Percentiles rank a stretch among this genome's conserved stretches.
Evolutionary conservation across 495 filamentous ascomycete genomes (phyloP).

Genomic region (Podospora sp.): DNA sequence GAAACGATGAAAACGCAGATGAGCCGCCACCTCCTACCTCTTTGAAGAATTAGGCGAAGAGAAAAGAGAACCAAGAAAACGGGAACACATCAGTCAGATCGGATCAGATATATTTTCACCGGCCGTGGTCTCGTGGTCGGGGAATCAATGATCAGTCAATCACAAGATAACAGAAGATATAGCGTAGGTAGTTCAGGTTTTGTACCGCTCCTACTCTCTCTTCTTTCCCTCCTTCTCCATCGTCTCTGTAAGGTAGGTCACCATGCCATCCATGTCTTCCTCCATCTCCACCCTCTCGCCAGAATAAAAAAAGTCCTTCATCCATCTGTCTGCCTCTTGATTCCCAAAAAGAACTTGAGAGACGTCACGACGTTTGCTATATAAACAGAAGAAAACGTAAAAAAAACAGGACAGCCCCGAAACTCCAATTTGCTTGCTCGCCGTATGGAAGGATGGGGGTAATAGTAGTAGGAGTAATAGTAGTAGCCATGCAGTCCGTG

Average conservation of each 20-base stretch:
- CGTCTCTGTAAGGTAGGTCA: not conserved
- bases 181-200: slow-evolving; percentile 24
- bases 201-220: not conserved
- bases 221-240: not conserved
- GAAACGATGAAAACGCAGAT: not conserved
- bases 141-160: not conserved
- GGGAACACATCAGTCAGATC: slow-evolving; percentile 3
- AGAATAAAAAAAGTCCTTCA: no score
- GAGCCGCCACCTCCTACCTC: not conserved
- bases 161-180: slow-evolving; percentile 24
- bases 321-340: no score
- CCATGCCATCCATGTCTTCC: not conserved
- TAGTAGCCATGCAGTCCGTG: slow-evolving; percentile 7
- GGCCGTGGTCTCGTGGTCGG: slow-evolving; percentile 2
- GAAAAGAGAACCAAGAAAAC: slow-evolving; percentile 6
- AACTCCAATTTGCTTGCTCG: not conserved
- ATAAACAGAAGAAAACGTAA: slow-evolving; percentile 13
- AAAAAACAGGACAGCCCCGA: slow-evolving; percentile 2
- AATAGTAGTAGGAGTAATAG: no score
- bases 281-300: not conserved
- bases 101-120: not conserved
- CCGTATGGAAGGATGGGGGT: not conserved
- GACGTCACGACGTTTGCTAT: not conserved
- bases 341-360: no score
- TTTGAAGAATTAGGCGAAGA: not conserved